Conservation (phyloP, 495 filamentous ascomycete genomes). For the Sabuloglossum arenarium region DNA sequence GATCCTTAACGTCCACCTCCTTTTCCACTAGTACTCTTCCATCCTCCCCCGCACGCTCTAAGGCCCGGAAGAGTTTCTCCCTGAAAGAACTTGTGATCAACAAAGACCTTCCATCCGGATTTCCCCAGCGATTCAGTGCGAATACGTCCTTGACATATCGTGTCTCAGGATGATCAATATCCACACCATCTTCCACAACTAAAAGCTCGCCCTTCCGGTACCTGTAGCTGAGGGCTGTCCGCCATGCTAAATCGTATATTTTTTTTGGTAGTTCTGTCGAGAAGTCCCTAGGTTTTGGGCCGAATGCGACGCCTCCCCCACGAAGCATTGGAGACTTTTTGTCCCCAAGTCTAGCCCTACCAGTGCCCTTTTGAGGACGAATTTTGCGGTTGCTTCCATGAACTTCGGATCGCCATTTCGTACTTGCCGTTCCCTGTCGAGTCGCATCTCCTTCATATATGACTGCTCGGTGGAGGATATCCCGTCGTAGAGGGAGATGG, state of each 20-base stretch:
- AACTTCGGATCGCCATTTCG: slow-evolving; percentile 71
- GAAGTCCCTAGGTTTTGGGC: slow-evolving; percentile 80
- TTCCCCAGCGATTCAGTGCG: slow-evolving; percentile 48
- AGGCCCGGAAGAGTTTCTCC: slow-evolving; percentile 31
- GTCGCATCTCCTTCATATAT: slow-evolving; percentile 82
- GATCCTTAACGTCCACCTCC: slow-evolving; percentile 86
- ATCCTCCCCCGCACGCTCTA: slow-evolving; percentile 38
- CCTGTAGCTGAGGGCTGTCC: slow-evolving; percentile 80
- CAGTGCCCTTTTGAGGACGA: slow-evolving; percentile 65
- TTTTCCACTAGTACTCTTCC: slow-evolving; percentile 42
- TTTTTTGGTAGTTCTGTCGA: slow-evolving; percentile 62
- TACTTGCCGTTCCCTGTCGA: slow-evolving; percentile 67
- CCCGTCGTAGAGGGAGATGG: slow-evolving; percentile 63
- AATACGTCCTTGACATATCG: slow-evolving; percentile 45
- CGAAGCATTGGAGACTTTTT: slow-evolving; percentile 63
- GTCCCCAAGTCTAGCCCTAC: slow-evolving; percentile 56
- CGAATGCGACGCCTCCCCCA: slow-evolving; percentile 73
- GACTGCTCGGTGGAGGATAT: slow-evolving; percentile 83
- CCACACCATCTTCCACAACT: slow-evolving; percentile 52
- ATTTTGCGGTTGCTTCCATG: slow-evolving; percentile 63
- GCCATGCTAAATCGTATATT: slow-evolving; percentile 91
- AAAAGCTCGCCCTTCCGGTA: slow-evolving; percentile 72
- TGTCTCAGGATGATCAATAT: slow-evolving; percentile 32
- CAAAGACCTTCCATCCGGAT: slow-evolving; percentile 45
- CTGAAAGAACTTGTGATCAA: slow-evolving; percentile 44